phyloP scores from a whole-genome alignment of 2,329 filamentous ascomycete species.

The Aspergillus brunneoviolaceus region DNA sequence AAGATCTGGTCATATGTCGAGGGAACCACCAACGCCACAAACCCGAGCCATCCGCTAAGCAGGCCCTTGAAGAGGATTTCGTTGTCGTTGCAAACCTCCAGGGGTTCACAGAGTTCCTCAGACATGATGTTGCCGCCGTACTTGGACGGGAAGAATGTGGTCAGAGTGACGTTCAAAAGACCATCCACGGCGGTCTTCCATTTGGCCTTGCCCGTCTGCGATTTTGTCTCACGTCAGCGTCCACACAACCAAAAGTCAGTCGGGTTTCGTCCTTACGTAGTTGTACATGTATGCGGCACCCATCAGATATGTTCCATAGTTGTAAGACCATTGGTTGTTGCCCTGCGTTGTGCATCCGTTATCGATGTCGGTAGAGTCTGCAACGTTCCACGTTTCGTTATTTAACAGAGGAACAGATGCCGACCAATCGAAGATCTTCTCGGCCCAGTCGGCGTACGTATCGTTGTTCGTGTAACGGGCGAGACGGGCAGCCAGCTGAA shows the following conservation, averaged over 20 bases:
- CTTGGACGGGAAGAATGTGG: slow-evolving; percentile 51
- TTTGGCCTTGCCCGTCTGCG: slow-evolving; percentile 38
- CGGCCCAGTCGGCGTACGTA: slow-evolving; percentile 64
- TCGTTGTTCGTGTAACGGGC: slow-evolving; percentile 64
- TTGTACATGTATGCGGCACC: slow-evolving; percentile 71
- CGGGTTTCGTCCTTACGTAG: slow-evolving; percentile 38
- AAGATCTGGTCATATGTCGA: slow-evolving; percentile 56
- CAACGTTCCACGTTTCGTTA: slow-evolving; percentile 58
- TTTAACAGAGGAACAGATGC: slow-evolving; percentile 58
- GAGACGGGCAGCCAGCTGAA: slow-evolving; percentile 75
- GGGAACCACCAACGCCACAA: slow-evolving; percentile 62
- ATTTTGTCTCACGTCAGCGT: slow-evolving; percentile 40
- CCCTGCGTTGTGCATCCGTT: slow-evolving; percentile 62
- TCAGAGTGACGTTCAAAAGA: slow-evolving; percentile 50
- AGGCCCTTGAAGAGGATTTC: slow-evolving; percentile 72
- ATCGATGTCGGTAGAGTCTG: slow-evolving; percentile 60
- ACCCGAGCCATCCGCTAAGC: slow-evolving; percentile 64
- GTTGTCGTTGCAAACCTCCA: slow-evolving; percentile 63
- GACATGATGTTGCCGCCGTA: slow-evolving; percentile 51
- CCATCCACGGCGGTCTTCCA: slow-evolving; percentile 60
- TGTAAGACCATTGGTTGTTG: slow-evolving; percentile 66
- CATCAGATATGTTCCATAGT: slow-evolving; percentile 58
- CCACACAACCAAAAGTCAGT: not conserved
- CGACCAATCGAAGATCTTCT: slow-evolving; percentile 64
- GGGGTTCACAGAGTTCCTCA: slow-evolving; percentile 66